A percentile compares a stretch with the other conserved stretches of the same genome.
Evolutionary conservation across 208 protist genomes (phyloP).

Genomic region (Leishmania turanica): DNA sequence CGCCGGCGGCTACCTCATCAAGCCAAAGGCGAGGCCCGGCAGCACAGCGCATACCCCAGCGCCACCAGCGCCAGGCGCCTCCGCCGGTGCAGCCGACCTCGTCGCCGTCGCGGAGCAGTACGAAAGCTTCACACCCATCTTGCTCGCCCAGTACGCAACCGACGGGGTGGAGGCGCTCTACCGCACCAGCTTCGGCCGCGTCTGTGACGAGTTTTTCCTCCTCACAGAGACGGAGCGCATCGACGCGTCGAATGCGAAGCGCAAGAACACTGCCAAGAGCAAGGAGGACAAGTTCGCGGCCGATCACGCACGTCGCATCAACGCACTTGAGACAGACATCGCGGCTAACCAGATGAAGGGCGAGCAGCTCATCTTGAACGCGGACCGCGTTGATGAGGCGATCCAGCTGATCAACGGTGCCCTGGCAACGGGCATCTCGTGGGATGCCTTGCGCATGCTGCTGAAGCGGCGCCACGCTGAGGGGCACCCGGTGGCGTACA

Average conservation of each 20-base stretch:
- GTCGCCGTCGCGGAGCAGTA: slow-evolving; percentile 52
- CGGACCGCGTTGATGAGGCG: slow-evolving; percentile 90
- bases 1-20: slow-evolving; percentile 69
- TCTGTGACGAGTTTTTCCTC: slow-evolving; percentile 95
- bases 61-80: not conserved
- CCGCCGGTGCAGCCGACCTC: slow-evolving; percentile 7
- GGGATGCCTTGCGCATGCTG: slow-evolving; percentile 73
- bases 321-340: slow-evolving; percentile 64
- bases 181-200: slow-evolving; percentile 84
- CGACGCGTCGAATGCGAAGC: slow-evolving; percentile 78
- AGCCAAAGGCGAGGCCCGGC: slow-evolving; percentile 9
- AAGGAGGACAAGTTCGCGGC: slow-evolving; percentile 93
- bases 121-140: slow-evolving; percentile 92
- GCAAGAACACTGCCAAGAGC: slow-evolving; percentile 70
- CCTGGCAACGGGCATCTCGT: slow-evolving; percentile 83
- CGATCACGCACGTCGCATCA: slow-evolving; percentile 90
- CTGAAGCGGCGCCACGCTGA: slow-evolving; percentile 87
- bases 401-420: slow-evolving; percentile 88
- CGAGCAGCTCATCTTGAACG: slow-evolving; percentile 83
- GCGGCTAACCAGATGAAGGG: slow-evolving; percentile 73
- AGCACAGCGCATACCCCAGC: slow-evolving; percentile 2
- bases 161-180: slow-evolving; percentile 42
- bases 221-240: slow-evolving; percentile 89
- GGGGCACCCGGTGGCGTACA: slow-evolving; percentile 91
- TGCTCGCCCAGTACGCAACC: slow-evolving; percentile 84